Evolutionary conservation across 2,329 filamentous ascomycete genomes (phyloP), one percentile per base, ranked within the genome.

Genomic region (Reticulascus tulasneorum): DNA sequence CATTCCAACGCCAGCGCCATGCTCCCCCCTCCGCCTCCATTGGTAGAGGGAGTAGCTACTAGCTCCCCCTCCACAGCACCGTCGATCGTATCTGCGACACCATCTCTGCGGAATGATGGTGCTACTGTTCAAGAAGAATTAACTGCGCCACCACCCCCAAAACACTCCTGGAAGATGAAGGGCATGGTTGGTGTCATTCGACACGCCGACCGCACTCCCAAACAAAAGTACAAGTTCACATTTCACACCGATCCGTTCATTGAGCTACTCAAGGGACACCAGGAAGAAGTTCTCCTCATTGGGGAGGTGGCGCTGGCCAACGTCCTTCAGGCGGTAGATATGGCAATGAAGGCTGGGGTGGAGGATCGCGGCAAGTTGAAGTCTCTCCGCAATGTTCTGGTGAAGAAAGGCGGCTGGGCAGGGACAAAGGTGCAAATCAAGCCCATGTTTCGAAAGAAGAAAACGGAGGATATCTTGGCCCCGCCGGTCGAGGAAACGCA

Each of bases 361-460:
- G 93, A 98, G 59, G 94, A 98, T 53, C 73, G 73, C 31, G 79
- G 77, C 33, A 98, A 98, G 63, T 79, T 98, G n/a, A 82, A 79
- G 46, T 72, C 87, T 26, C 72, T 98, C 32, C 83, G 85, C 40
- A 91, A 91, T 45, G 91, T 94, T 6, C 67, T 98, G 7, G 81
- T 87, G 26, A 94, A 93, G 64, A 98, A 98, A 60, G 89, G 90
- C 2, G 82, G 81, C 15, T 96, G 91, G 85, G 83, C 89, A 5
- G 93, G 93, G 1, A 98, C 93, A 2, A 98, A 98, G 60, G 89
- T 98, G 3, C 93, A 98, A 62, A 97, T 98, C 58, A 98, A 98
- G 62, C 93, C 93, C 9, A 95, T 98, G 89, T 98, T 98, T 62
- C 82, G 90, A 33, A 95, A 91, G 66, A 82, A 88, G 53, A 87